A percentile compares a stretch with the other conserved stretches of the same genome.
phyloP scores from a whole-genome alignment of 305 asterid species.

The Fraxinus nigra region DNA sequence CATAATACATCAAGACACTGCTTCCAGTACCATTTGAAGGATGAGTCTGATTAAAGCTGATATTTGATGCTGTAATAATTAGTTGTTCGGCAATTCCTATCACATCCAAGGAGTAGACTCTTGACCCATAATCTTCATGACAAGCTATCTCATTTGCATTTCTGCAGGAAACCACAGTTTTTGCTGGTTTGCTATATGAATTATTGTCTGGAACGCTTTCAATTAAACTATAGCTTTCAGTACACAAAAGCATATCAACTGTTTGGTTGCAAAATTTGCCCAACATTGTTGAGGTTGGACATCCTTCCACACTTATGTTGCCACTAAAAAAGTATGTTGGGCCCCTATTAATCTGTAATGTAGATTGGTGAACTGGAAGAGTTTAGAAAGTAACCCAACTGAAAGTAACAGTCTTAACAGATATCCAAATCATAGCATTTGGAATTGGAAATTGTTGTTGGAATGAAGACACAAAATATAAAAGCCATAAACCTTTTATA shows the following conservation, averaged over 20 bases:
- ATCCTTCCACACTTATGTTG: conserved; percentile 83
- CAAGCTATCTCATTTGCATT: conserved; percentile 50
- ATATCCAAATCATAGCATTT: conserved; percentile 12
- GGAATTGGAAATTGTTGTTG: neutral
- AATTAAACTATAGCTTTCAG: conserved; percentile 36
- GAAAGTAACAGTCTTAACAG: neutral
- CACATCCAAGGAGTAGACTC: conserved; percentile 60
- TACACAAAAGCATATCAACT: conserved; percentile 61
- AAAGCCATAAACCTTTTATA: neutral
- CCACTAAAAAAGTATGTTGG: conserved; percentile 61
- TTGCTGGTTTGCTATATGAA: conserved; percentile 26
- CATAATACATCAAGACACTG: conserved; percentile 59
- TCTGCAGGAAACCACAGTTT: conserved; percentile 51
- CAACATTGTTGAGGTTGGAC: conserved; percentile 49
- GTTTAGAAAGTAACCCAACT: neutral
- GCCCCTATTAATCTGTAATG: conserved; percentile 85
- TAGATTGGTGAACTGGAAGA: neutral
- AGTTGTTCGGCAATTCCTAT: conserved; percentile 59
- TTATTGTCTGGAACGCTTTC: conserved; percentile 28
- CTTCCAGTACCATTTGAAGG: conserved; percentile 38
- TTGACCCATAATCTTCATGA: conserved; percentile 39
- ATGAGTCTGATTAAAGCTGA: conserved; percentile 39
- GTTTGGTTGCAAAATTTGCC: conserved; percentile 94
- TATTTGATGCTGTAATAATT: conserved; percentile 47
- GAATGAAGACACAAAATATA: neutral